Evolutionary conservation across 441 rosid genomes (phyloP), one percentile per base, ranked within the genome.

Genomic region (Mallotus japonicus): DNA sequence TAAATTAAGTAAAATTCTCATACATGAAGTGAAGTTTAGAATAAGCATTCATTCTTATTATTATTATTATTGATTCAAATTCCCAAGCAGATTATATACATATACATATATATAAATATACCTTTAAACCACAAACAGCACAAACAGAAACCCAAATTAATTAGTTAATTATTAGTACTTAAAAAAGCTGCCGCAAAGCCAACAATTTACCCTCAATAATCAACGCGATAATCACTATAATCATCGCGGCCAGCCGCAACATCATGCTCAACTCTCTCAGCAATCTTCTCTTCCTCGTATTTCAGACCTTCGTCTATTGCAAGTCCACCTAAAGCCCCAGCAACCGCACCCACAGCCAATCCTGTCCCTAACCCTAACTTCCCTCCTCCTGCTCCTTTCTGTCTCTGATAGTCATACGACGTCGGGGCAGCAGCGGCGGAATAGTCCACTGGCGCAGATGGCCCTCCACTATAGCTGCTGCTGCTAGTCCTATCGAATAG

Each of bases 341-440:
- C 95, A 51, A 82, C 89, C 54, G 93, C 92, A 2, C 97, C 97
- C 67, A 90, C 83, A 20, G 92, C 93, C 70, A 92, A 65, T 49
- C 94, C 97, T 32, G 88, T 79, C 71, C 92, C 95, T 2, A 71
- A 20, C 37, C 78, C 76, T 51, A 59, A 20, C 58, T 74, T 78
- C n/a, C 32, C 32, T 28, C 76, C 61, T 44, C 76, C 75, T 46
- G 64, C 59, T 28, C 76, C 76, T 47, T 67, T 75, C 62, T 74
- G 76, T 72, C 72, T 73, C 81, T 77, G 79, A 63, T 28, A 28
- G 32, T 82, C 82, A 17, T 74, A 76, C 5, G 75, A 63, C 1
- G 82, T 3, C 8, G 67, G 0, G 46, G 46, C 14, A 3, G 53
- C 53, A 49, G 15, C 0, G 8, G 16, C 57, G 0, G 57, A 72